Conservation (phyloP, 306 rosid genomes). For the Vicia faba region DNA sequence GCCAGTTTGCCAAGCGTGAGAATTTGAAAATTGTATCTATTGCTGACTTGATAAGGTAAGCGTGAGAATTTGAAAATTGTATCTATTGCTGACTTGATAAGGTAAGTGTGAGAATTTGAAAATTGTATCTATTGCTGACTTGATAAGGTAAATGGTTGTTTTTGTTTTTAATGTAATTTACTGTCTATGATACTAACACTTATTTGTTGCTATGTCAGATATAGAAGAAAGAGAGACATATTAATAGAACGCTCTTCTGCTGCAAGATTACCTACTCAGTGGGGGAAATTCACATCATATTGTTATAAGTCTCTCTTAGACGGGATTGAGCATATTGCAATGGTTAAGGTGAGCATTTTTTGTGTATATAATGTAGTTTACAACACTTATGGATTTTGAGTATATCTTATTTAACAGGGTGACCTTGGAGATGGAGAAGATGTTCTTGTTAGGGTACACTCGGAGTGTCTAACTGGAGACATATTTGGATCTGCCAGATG, state of each 20-base stretch:
- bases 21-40: slow-evolving; percentile 81
- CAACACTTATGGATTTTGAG: slow-evolving; percentile 9
- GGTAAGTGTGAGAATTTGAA: too few relatives aligned
- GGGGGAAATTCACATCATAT: slow-evolving; percentile 90
- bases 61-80: too few relatives aligned
- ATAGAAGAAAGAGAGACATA: slow-evolving; percentile 87
- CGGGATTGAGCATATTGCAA: slow-evolving; percentile 95
- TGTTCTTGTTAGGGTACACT: slow-evolving; percentile 92
- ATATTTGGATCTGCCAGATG: slow-evolving; percentile 97
- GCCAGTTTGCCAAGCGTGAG: slow-evolving; percentile 64
- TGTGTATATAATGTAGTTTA: slow-evolving; percentile 13
- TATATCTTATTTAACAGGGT: slow-evolving; percentile 57
- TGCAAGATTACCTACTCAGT: slow-evolving; percentile 90
- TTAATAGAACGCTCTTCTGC: slow-evolving; percentile 62
- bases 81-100: slow-evolving; percentile 92
- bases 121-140: too few relatives aligned
- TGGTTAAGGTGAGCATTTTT: slow-evolving; percentile 79
- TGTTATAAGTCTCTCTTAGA: slow-evolving; percentile 82
- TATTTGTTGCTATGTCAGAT: slow-evolving; percentile 51
- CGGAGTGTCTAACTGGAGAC: slow-evolving; percentile 98
- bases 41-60: too few relatives aligned
- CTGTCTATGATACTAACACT: slow-evolving; percentile 14
- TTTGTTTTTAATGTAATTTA: background rate
- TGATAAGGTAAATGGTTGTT: background rate
- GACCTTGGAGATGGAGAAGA: slow-evolving; percentile 88